A percentile compares a stretch with the other conserved stretches of the same genome.
These are phyloP conservation scores for Populus euphratica DNA, from an alignment of 345 rosid species.

Conservation along the genomic window DNA sequence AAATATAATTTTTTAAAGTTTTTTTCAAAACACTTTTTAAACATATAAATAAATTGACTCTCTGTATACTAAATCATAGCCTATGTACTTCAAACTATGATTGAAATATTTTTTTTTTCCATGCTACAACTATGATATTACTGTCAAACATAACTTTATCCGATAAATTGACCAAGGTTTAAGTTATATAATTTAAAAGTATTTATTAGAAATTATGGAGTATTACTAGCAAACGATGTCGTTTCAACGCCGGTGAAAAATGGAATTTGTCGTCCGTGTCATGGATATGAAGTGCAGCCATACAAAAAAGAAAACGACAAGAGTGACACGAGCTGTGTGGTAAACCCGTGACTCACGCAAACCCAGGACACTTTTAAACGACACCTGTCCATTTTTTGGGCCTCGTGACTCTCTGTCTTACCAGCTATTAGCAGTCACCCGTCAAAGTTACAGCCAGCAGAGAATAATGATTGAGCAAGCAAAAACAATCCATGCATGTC, in stretches of 20 bases:
- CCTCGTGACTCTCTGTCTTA: not conserved
- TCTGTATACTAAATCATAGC: no score
- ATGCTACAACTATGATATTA: no score
- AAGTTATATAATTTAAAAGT: no score
- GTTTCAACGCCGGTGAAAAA: conserved; percentile 9
- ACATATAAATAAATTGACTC: no score
- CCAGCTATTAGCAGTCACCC: not conserved
- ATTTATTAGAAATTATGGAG: not conserved
- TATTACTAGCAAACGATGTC: not conserved
- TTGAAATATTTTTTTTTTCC: no score
- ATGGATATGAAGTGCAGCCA: not conserved
- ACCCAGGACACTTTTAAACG: not conserved
- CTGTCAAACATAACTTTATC: no score
- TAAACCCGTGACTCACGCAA: conserved; percentile 6
- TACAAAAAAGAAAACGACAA: not conserved
- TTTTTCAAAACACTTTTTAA: no score
- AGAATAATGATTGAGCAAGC: not conserved
- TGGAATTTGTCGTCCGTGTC: not conserved
- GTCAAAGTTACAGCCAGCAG: not conserved
- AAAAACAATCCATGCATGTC: not conserved
- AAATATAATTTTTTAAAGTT: no score
- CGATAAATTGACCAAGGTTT: no score
- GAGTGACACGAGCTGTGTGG: not conserved
- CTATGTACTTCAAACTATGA: no score
- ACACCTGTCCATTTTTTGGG: not conserved